phyloP scores from a whole-genome alignment of 2,329 filamentous ascomycete genomes.

The Camptophora hylomeconis region DNA sequence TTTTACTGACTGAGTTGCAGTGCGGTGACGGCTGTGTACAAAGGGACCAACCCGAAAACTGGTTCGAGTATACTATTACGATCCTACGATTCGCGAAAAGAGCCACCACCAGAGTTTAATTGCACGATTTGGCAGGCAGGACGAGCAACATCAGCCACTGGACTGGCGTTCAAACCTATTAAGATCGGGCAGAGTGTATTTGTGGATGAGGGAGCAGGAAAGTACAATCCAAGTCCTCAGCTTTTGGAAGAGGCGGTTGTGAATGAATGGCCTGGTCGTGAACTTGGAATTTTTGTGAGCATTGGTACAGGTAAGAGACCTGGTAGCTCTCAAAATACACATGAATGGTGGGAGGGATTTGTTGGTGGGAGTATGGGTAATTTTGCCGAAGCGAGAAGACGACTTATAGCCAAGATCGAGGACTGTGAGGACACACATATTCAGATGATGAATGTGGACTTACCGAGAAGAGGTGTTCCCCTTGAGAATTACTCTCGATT shows the following conservation, averaged over 20 bases:
- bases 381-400: constrained; percentile 77
- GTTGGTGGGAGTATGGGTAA: constrained; percentile 58
- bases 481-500: constrained; percentile 86
- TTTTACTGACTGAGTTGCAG: constrained; percentile 31
- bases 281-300: constrained; percentile 83
- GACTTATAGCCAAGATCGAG: constrained; percentile 83
- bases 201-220: constrained; percentile 81
- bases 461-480: constrained; percentile 66
- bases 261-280: constrained; percentile 90
- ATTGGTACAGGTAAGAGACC: constrained; percentile 85
- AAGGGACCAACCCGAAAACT: constrained; percentile 55
- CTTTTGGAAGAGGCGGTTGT: constrained; percentile 79
- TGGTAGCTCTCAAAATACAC: constrained; percentile 52
- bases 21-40: constrained; percentile 81
- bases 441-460: constrained; percentile 66
- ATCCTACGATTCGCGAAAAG: constrained; percentile 89
- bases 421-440: constrained; percentile 86
- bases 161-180: constrained; percentile 89
- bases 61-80: constrained; percentile 62
- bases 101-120: constrained; percentile 79
- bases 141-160: constrained; percentile 81
- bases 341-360: constrained; percentile 89
- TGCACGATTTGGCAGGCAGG: constrained; percentile 97
- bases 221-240: constrained; percentile 79
- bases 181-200: constrained; percentile 88